Evolutionary conservation across 176 grass and related monocot genomes (phyloP).

Genomic region (Neostapfia colusana): DNA sequence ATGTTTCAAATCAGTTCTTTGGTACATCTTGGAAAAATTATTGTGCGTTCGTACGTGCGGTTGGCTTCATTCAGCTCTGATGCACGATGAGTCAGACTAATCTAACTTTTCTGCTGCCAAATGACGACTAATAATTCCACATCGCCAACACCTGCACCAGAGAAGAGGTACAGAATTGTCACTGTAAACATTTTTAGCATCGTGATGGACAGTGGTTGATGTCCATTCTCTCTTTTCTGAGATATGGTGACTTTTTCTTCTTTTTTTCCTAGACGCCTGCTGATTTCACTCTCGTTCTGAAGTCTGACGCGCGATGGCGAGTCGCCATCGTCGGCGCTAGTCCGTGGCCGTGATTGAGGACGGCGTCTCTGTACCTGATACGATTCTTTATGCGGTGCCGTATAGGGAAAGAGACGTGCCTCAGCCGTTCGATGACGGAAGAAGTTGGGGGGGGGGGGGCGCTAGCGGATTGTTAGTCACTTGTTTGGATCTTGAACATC

Average conservation of each 20-base stretch:
- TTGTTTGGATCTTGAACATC: too few species aligned
- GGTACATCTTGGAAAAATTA: not conserved
- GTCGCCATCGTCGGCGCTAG: too few species aligned
- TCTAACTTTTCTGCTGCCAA: not conserved
- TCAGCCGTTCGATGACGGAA: too few species aligned
- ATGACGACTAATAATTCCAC: not conserved
- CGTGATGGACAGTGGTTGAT: not conserved
- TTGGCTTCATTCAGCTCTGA: constrained; percentile 5
- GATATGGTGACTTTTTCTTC: not conserved
- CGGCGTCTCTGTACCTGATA: too few species aligned
- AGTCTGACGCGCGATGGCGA: too few species aligned
- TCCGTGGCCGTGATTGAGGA: too few species aligned
- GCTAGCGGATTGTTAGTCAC: too few species aligned
- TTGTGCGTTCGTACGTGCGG: not conserved
- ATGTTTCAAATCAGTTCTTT: not conserved
- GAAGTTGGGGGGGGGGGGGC: too few species aligned
- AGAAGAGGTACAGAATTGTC: constrained; percentile 18
- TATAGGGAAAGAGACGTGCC: too few species aligned
- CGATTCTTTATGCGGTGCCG: too few species aligned
- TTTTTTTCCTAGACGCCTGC: not conserved
- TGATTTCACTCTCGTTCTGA: not conserved
- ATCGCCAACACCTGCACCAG: not conserved
- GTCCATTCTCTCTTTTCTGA: not conserved
- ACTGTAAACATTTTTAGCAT: not conserved
- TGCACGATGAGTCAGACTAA: constrained; percentile 8